Base-by-base conservation (phyloP, 1,139 yeast genomes). In the Blastobotrys illinoisensis region DNA sequence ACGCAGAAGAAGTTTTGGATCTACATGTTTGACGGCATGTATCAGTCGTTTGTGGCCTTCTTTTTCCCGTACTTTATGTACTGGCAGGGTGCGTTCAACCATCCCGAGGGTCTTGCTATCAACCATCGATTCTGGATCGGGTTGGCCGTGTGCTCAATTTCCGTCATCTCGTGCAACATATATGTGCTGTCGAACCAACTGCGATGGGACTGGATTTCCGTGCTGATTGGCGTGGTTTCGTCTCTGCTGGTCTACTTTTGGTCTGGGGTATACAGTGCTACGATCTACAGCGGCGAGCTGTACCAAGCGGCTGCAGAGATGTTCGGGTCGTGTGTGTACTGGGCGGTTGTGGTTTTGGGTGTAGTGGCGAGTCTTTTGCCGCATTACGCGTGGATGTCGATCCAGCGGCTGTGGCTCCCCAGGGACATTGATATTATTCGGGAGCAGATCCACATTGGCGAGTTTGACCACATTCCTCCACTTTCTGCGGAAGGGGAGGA, bases 201-300 rank as follows among this genome's bases (percentile, higher is more conserved):
- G 67, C 79, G 96, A 67, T 93, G 99, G 99, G 99, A 93, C 72
- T 89, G 96, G 95, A 74, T 89, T 54, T 82, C 91, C 3, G 63
- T 78, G 18, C 67, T 87, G 53, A 78, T 88, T 64, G 80, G 82
- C 56, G 73, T 74, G 9, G 66, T 91, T 47, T 87, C 96, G 6
- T 79, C 83, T 55, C 65, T 90, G 56, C 66, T 90, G 50, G 76
- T 89, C 50, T 87, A 82, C 69, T 83, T 82, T 55, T 91, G 98
- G 97, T 84, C 97, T 0, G 97, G 97, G 51, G 76, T 91, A 50
- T 93, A 97, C 91, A 82, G 96, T 1, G 74, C 86, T 18, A 69
- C 80, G 6, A 60, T 75, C 13, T 72, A 74, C 52, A 78, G 93
- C 54, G 79, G 75, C 5, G 96, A 87, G 63, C 85, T 88, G 60